These are phyloP conservation scores for Solanum hybrid DNA, from an alignment of 305 asterid species.

Conservation along the genomic window DNA sequence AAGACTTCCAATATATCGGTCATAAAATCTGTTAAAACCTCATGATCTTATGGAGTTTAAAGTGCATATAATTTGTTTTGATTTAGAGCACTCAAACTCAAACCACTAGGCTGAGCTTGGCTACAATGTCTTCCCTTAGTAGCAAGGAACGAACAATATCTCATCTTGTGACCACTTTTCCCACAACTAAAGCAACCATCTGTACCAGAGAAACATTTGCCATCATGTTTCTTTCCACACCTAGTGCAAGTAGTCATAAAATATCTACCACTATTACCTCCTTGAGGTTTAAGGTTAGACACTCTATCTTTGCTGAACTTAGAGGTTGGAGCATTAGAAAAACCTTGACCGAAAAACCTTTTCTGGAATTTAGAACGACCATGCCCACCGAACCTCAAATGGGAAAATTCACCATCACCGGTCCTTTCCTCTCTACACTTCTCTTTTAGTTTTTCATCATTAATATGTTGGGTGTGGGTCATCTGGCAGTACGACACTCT, in stretches of 20 bases:
- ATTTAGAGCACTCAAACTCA: not conserved
- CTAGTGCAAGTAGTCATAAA: not conserved
- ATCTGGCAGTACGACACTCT: not conserved
- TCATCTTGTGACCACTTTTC: not conserved
- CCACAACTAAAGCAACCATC: not conserved
- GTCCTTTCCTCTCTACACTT: not conserved
- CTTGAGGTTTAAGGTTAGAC: not conserved
- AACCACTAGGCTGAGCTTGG: not conserved
- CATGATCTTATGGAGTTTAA: not conserved
- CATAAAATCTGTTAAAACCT: not conserved
- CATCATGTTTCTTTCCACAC: not conserved
- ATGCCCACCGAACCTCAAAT: not conserved
- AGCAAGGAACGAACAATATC: not conserved
- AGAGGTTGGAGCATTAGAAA: not conserved
- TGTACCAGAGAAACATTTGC: too few relatives aligned
- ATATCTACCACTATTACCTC: not conserved
- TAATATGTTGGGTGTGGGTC: not conserved
- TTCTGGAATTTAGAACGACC: not conserved
- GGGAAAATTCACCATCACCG: not conserved
- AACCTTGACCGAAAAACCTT: not conserved
- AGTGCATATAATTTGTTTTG: not conserved
- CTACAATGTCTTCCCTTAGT: not conserved
- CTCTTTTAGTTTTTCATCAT: not conserved
- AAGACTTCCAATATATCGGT: not conserved
- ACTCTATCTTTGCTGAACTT: not conserved